These are phyloP conservation scores for Penicillium brasilianum DNA, from an alignment of 2,329 filamentous ascomycete species.

Conservation along the genomic window DNA sequence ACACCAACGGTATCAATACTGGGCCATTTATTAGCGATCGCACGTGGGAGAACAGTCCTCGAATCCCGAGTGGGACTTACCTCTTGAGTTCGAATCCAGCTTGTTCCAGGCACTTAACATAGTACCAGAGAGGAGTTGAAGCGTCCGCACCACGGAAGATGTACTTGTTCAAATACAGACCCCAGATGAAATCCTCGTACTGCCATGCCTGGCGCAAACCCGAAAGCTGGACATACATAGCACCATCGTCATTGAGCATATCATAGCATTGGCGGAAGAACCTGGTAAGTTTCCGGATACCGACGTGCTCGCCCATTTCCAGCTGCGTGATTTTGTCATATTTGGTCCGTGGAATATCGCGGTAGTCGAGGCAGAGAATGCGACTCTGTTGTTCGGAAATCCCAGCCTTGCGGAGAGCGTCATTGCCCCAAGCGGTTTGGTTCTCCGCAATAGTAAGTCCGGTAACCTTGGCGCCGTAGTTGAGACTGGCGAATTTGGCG, in stretches of 20 bases:
- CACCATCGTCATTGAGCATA: conserved; percentile 88
- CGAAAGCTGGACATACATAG: conserved; percentile 87
- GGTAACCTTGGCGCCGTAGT: conserved; percentile 71
- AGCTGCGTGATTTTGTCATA: conserved; percentile 91
- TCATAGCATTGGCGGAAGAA: conserved; percentile 82
- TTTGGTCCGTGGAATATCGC: conserved; percentile 77
- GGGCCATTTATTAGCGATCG: conserved; percentile 4
- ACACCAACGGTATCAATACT: conserved; percentile 82
- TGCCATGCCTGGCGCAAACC: conserved; percentile 87
- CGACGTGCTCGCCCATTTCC: conserved; percentile 94
- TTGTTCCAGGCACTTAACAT: conserved; percentile 75
- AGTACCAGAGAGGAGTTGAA: conserved; percentile 81
- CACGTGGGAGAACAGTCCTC: neutral
- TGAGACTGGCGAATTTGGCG: conserved; percentile 79
- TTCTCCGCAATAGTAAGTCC: conserved; percentile 87
- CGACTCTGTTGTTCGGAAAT: conserved; percentile 80
- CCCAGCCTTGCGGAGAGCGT: conserved; percentile 74
- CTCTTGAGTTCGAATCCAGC: conserved; percentile 83
- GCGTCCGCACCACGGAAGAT: conserved; percentile 91
- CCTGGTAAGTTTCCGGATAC: conserved; percentile 74
- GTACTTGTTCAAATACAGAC: conserved; percentile 96
- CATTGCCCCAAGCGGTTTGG: conserved; percentile 90
- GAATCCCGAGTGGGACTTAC: conserved; percentile 24
- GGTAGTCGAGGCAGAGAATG: conserved; percentile 91
- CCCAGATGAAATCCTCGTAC: conserved; percentile 91